Percentiles rank a stretch among this genome's conserved stretches.
These are phyloP conservation scores for Trichoderma reesei DNA, from an alignment of 495 filamentous ascomycete genomes.

Conservation along the genomic window DNA sequence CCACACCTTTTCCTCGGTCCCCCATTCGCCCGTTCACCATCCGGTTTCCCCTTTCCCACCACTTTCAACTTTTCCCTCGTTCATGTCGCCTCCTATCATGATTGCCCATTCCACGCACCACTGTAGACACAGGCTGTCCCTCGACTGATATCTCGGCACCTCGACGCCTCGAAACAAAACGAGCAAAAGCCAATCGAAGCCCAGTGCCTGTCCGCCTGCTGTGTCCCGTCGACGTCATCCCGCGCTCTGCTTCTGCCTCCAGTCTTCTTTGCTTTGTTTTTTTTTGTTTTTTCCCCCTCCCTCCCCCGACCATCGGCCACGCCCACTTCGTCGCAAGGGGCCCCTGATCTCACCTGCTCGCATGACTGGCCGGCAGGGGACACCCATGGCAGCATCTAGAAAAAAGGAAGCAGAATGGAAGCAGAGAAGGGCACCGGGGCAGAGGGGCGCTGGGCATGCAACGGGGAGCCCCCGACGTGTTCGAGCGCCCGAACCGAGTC, in stretches of 20 bases:
- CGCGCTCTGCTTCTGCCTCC: background rate
- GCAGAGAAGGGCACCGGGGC: background rate
- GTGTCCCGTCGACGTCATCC: slow-evolving; percentile 7
- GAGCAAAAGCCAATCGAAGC: too few relatives aligned
- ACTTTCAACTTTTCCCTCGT: too few relatives aligned
- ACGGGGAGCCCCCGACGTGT: slow-evolving; percentile 5
- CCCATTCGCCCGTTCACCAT: background rate
- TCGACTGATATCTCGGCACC: too few relatives aligned
- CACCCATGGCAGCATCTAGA: slow-evolving; percentile 1
- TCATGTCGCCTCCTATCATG: too few relatives aligned
- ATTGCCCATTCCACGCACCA: too few relatives aligned
- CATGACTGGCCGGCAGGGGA: slow-evolving; percentile 1
- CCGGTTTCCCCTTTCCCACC: too few relatives aligned
- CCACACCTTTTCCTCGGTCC: too few relatives aligned
- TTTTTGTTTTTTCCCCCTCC: too few relatives aligned
- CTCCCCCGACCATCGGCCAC: background rate
- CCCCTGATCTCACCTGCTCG: slow-evolving; percentile 6
- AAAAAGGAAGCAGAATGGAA: slow-evolving; percentile 8
- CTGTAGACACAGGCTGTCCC: too few relatives aligned
- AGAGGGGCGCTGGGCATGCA: background rate
- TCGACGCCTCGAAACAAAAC: too few relatives aligned
- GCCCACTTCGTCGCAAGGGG: background rate
- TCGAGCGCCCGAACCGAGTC: slow-evolving; percentile 5
- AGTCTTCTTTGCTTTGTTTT: too few relatives aligned
- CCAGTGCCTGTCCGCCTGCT: too few relatives aligned